phyloP scores from a whole-genome alignment of 345 rosid genomes.

The Salix caprea region DNA sequence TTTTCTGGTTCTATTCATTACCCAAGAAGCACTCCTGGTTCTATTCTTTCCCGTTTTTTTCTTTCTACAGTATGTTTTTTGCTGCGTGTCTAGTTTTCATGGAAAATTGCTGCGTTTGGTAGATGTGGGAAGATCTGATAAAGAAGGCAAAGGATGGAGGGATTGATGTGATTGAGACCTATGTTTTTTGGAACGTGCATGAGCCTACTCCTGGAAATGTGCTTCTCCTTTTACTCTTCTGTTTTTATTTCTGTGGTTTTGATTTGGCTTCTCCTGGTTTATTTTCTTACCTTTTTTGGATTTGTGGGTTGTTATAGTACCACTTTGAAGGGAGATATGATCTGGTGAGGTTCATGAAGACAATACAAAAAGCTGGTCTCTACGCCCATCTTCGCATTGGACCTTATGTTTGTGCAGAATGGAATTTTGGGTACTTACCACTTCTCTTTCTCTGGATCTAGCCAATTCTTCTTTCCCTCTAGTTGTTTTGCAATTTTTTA shows the following conservation, averaged over 20 bases:
- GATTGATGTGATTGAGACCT: conserved; percentile 90
- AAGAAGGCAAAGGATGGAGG: conserved; percentile 98
- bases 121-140: conserved; percentile 99
- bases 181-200: conserved; percentile 98
- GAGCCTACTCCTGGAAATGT: conserved; percentile 97
- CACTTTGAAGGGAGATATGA: conserved; percentile 94
- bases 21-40: conserved; percentile 91
- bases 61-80: background rate
- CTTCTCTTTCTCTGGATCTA: conserved; percentile 30
- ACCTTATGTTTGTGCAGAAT: conserved; percentile 98
- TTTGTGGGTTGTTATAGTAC: conserved; percentile 40
- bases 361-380: conserved; percentile 75
- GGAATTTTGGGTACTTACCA: conserved; percentile 89
- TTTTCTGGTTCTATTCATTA: conserved; percentile 95
- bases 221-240: conserved; percentile 9
- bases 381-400: conserved; percentile 97
- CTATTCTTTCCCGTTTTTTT: background rate
- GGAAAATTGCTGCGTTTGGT: conserved; percentile 11
- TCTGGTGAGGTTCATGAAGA: conserved; percentile 85
- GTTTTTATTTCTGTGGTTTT: background rate
- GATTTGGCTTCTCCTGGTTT: background rate
- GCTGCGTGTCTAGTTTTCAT: background rate
- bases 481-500: background rate
- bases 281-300: background rate
- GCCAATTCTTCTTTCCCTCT: background rate